These are phyloP conservation scores for Pseudocercospora vitis DNA, from an alignment of 2,329 filamentous ascomycete genomes.

Conservation along the genomic window DNA sequence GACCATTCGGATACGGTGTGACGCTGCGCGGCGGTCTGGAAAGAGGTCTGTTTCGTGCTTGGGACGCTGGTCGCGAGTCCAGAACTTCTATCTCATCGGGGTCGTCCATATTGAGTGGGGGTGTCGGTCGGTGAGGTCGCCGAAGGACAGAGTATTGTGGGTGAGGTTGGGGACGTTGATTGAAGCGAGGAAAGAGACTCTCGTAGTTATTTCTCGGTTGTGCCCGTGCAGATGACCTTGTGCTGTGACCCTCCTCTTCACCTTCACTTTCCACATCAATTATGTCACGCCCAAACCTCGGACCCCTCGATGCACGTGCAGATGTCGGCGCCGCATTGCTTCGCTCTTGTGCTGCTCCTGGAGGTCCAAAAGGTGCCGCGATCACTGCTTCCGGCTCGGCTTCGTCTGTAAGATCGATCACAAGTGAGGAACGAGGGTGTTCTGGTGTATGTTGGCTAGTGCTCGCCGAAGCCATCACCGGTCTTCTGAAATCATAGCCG, in stretches of 20 bases:
- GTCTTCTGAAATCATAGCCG: slow-evolving; percentile 56
- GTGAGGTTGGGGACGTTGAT: slow-evolving; percentile 14
- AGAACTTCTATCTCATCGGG: slow-evolving; percentile 53
- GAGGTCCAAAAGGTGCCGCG: background rate
- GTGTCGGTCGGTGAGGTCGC: slow-evolving; percentile 13
- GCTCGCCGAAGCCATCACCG: slow-evolving; percentile 41
- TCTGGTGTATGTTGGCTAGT: slow-evolving; percentile 5
- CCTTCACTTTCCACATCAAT: slow-evolving; percentile 40
- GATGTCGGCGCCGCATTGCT: slow-evolving; percentile 21
- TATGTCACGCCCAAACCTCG: slow-evolving; percentile 46
- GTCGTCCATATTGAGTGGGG: slow-evolving; percentile 11
- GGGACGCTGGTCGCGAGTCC: slow-evolving; percentile 23
- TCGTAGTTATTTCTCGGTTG: slow-evolving; percentile 16
- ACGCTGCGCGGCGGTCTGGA: slow-evolving; percentile 21
- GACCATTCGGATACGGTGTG: slow-evolving; percentile 28
- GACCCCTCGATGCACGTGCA: slow-evolving; percentile 40
- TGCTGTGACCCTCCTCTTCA: slow-evolving; percentile 18
- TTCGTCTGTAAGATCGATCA: slow-evolving; percentile 43
- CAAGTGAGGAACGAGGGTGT: slow-evolving; percentile 12
- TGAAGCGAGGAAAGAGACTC: slow-evolving; percentile 13
- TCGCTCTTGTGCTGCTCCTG: background rate
- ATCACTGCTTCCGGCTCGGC: slow-evolving; percentile 22
- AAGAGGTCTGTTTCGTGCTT: slow-evolving; percentile 19
- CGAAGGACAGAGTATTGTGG: slow-evolving; percentile 23
- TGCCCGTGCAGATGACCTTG: slow-evolving; percentile 13